Percentiles rank a stretch among this genome's conserved stretches.
Conservation (phyloP, 805 yeast genomes). For the Schwanniomyces vanrijiae region DNA sequence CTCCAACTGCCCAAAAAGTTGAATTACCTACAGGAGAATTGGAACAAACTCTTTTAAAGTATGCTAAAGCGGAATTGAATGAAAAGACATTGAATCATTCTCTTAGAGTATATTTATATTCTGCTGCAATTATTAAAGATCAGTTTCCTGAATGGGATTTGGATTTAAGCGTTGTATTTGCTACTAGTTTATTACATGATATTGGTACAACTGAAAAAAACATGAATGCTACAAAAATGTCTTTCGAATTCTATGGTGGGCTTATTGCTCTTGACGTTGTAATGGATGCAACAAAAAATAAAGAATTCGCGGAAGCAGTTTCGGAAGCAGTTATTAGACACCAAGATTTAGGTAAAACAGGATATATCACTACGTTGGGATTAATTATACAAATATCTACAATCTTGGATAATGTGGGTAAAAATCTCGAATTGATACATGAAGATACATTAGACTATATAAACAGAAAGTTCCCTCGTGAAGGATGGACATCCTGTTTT, state of each 20-base stretch:
- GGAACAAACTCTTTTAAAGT: constrained; percentile 17
- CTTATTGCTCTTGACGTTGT: constrained; percentile 25
- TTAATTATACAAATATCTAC: constrained; percentile 32
- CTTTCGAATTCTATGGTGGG: constrained; percentile 36
- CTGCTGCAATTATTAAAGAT: constrained; percentile 28
- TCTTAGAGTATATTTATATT: constrained; percentile 29
- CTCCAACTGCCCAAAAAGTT: constrained; percentile 23
- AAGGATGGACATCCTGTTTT: constrained; percentile 31
- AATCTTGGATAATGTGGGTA: constrained; percentile 33
- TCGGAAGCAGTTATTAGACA: constrained; percentile 35
- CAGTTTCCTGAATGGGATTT: constrained; percentile 33
- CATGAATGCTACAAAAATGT: constrained; percentile 31
- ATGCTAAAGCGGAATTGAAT: constrained; percentile 22
- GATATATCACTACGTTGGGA: constrained; percentile 32
- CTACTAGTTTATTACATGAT: constrained; percentile 33
- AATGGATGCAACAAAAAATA: constrained; percentile 18
- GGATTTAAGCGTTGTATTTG: constrained; percentile 25
- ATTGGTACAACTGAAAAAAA: constrained; percentile 34
- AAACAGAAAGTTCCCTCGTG: constrained; percentile 22
- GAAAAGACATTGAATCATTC: constrained; percentile 26
- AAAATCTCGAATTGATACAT: constrained; percentile 25
- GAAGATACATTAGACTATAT: constrained; percentile 24
- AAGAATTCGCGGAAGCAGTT: constrained; percentile 34
- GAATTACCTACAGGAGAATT: constrained; percentile 19
- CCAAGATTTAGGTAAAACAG: constrained; percentile 33